Evolutionary conservation across 140 eudicot genomes (phyloP).

Genomic region (Senecio squalidus): DNA sequence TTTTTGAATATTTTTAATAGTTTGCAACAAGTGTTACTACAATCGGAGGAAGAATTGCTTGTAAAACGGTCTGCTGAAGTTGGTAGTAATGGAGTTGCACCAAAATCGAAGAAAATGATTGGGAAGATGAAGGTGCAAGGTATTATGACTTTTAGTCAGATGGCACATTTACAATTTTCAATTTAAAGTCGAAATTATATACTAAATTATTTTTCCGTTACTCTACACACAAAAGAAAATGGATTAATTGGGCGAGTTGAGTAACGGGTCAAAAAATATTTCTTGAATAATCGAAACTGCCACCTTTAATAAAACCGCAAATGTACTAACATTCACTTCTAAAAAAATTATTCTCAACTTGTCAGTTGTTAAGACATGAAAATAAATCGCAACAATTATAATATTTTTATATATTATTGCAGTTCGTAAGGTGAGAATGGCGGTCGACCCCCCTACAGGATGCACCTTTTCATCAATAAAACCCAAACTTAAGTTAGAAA

Average conservation of each 20-base stretch:
- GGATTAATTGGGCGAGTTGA: too few relatives aligned
- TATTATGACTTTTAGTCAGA: slow-evolving; percentile 22
- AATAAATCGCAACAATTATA: neutral
- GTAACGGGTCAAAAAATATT: too few relatives aligned
- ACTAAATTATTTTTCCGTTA: too few relatives aligned
- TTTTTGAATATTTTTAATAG: slow-evolving; percentile 25
- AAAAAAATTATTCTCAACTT: too few relatives aligned
- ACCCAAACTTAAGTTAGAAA: slow-evolving; percentile 50
- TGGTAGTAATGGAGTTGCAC: slow-evolving; percentile 46
- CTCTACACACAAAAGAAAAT: too few relatives aligned
- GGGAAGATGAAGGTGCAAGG: slow-evolving; percentile 97
- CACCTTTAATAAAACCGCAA: too few relatives aligned
- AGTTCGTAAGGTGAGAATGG: slow-evolving; percentile 85
- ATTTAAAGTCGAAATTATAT: too few relatives aligned
- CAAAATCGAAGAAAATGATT: slow-evolving; percentile 78
- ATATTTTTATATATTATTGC: slow-evolving; percentile 21
- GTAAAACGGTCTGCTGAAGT: slow-evolving; percentile 56
- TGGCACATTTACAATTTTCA: too few relatives aligned
- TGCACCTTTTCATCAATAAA: slow-evolving; percentile 61
- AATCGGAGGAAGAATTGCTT: slow-evolving; percentile 74
- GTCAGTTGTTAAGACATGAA: neutral
- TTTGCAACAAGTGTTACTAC: slow-evolving; percentile 74
- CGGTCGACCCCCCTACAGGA: slow-evolving; percentile 68
- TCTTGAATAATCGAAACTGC: too few relatives aligned
- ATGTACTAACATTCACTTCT: too few relatives aligned